Percentiles rank a stretch among this genome's conserved stretches.
Evolutionary conservation across 108 stramenopile genomes (phyloP).

Genomic region (Nannochloropsis oceanica): DNA sequence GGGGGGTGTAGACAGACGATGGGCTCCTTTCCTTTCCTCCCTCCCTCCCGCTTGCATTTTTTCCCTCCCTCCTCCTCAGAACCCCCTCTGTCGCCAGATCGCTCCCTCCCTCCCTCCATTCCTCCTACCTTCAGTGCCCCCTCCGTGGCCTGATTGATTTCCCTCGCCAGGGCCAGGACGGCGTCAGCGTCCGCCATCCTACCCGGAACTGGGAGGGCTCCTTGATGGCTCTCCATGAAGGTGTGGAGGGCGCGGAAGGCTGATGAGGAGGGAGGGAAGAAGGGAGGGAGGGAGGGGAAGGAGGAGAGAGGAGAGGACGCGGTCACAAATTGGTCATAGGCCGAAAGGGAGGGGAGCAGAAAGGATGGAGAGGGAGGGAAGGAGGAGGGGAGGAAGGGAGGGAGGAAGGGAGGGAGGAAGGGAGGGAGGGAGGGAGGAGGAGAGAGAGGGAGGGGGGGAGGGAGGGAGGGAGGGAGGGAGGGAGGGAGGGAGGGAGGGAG

Average conservation of each 20-base stretch:
- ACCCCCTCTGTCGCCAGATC: no score
- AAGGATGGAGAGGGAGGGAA: background rate
- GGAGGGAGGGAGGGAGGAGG: background rate
- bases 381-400: background rate
- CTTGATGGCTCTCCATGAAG: no score
- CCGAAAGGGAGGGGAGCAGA: background rate
- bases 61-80: no score
- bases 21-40: constrained; percentile 4
- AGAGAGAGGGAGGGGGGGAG: background rate
- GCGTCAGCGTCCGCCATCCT: constrained; percentile 49
- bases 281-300: background rate
- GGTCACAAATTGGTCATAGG: background rate
- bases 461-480: background rate
- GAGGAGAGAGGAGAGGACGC: background rate
- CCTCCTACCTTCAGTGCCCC: constrained; percentile 21
- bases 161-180: constrained; percentile 28
- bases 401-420: background rate
- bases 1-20: background rate
- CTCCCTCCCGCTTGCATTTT: constrained; percentile 17
- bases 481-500: background rate
- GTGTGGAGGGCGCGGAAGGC: no score
- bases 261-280: no score
- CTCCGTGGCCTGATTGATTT: constrained; percentile 45
- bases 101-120: no score
- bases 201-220: constrained; percentile 58